Percentiles rank a stretch among this genome's conserved stretches.
phyloP scores from a whole-genome alignment of 2,329 filamentous ascomycete species.

The Phialemonium atrogriseum region DNA sequence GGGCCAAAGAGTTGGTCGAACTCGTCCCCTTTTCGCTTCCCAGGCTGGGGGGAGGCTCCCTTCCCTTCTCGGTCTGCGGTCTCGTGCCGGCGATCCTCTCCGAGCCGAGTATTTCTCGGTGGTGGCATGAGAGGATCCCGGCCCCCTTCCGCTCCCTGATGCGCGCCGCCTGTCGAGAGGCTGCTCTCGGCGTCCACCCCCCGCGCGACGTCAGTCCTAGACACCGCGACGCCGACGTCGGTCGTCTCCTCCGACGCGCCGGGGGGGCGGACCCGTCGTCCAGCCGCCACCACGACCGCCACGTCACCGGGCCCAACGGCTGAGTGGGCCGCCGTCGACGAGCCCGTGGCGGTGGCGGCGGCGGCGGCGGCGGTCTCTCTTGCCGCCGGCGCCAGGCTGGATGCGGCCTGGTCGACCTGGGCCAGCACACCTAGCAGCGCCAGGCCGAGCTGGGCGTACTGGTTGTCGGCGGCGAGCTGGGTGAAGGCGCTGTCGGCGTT shows the following conservation, averaged over 20 bases:
- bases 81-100: background rate
- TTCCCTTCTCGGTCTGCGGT: conserved; percentile 35
- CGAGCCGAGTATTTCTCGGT: too few relatives aligned
- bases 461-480: conserved; percentile 61
- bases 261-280: too few relatives aligned
- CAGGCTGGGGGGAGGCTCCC: too few relatives aligned
- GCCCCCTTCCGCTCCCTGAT: too few relatives aligned
- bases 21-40: conserved; percentile 37
- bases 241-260: conserved; percentile 14
- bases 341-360: conserved; percentile 15
- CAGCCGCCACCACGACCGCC: too few relatives aligned
- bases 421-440: conserved; percentile 59
- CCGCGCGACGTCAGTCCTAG: background rate
- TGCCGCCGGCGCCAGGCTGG: conserved; percentile 17
- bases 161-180: background rate
- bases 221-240: background rate
- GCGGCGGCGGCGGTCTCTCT: background rate
- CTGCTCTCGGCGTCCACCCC: too few relatives aligned
- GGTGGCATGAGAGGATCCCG: too few relatives aligned
- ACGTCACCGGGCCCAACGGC: too few relatives aligned
- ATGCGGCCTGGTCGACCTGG: conserved; percentile 41
- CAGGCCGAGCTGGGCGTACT: conserved; percentile 64
- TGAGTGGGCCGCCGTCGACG: too few relatives aligned
- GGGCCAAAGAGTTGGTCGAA: conserved; percentile 63
- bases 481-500: conserved; percentile 48